phyloP scores from a whole-genome alignment of 2,329 filamentous ascomycete genomes.

The Pseudogymnoascus destructans region DNA sequence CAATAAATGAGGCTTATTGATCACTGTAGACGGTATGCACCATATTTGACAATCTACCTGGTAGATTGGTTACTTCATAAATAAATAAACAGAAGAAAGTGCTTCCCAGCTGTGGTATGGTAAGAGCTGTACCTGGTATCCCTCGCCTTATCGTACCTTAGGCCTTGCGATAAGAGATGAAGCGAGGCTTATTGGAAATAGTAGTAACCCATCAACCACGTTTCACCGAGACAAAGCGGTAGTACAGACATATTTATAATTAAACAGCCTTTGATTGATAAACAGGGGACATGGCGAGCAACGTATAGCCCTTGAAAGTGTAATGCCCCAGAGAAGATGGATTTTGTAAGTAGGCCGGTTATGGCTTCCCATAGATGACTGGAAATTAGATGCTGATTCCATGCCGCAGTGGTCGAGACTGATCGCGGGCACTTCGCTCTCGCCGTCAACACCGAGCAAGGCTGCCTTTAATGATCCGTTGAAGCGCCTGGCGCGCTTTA shows the following conservation, averaged over 20 bases:
- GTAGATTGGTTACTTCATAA: not conserved
- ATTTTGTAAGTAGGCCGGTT: slow-evolving; percentile 1
- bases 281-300: not conserved
- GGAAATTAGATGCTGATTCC: slow-evolving; percentile 8
- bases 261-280: not conserved
- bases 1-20: not conserved
- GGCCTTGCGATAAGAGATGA: not conserved
- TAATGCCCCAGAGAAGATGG: not conserved
- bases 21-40: not conserved
- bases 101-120: not conserved
- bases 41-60: not conserved
- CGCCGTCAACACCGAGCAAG: slow-evolving; percentile 39
- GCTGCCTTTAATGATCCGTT: slow-evolving; percentile 50
- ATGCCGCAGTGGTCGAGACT: slow-evolving; percentile 50
- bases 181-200: slow-evolving; percentile 5
- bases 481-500: slow-evolving; percentile 51
- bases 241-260: not conserved
- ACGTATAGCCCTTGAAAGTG: not conserved
- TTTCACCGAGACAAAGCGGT: not conserved
- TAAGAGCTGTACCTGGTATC: not conserved
- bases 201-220: not conserved
- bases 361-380: not conserved
- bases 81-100: not conserved
- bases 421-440: slow-evolving; percentile 48
- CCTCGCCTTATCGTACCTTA: not conserved